Evolutionary conservation across 108 stramenopile species (phyloP).

Genomic region (Conticribra guillardii): DNA sequence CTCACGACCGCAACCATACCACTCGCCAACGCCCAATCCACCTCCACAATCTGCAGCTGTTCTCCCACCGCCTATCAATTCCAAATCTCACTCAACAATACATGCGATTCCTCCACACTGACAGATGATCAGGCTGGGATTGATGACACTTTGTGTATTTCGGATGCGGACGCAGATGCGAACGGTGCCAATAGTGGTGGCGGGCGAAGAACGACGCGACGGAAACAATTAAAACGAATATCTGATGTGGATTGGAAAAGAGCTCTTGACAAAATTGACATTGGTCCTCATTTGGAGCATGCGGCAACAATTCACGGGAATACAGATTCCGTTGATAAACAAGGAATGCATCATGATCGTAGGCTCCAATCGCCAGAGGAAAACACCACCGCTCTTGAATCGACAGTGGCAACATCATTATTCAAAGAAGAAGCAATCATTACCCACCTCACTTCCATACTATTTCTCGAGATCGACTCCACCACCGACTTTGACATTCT

Average conservation of each 20-base stretch:
- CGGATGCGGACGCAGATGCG: neutral
- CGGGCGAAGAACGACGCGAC: neutral
- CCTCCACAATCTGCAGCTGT: slow-evolving; percentile 6
- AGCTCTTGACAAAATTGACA: neutral
- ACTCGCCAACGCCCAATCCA: neutral
- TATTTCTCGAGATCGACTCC: slow-evolving; percentile 18
- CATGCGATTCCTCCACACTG: slow-evolving; percentile 13
- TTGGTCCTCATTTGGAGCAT: neutral
- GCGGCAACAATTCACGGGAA: neutral
- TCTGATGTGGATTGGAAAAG: neutral
- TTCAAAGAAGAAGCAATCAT: neutral
- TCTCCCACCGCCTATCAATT: slow-evolving; percentile 13
- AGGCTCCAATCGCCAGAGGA: neutral
- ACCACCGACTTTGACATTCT: slow-evolving; percentile 7
- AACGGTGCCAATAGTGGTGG: neutral
- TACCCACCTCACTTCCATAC: slow-evolving; percentile 1
- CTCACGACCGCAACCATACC: too few species aligned
- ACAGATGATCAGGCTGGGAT: slow-evolving; percentile 2
- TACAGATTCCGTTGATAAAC: neutral
- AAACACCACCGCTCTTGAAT: neutral
- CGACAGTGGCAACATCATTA: neutral
- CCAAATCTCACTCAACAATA: slow-evolving; percentile 6
- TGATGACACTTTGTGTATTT: slow-evolving; percentile 10
- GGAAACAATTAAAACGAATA: slow-evolving; percentile 1
- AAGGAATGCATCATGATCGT: neutral